Percentiles rank a stretch among this genome's conserved stretches.
phyloP scores from a whole-genome alignment of 2,329 filamentous ascomycete genomes.

The Knufia petricola region DNA sequence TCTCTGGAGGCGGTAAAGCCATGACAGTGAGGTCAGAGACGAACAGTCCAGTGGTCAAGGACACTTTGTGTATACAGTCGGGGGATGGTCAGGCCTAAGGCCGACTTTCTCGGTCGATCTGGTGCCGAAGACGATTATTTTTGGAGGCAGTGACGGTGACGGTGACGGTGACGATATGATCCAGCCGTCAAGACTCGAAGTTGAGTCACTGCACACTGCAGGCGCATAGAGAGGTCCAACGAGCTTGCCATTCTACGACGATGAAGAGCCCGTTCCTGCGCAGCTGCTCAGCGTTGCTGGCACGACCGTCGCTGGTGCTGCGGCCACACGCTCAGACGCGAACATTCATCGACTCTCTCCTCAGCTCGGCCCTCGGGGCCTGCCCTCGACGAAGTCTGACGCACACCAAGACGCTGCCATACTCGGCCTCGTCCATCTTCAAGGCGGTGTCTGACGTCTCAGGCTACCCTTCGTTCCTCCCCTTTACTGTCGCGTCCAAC shows the following conservation, averaged over 20 bases:
- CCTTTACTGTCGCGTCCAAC: slow-evolving; percentile 69
- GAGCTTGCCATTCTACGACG: background rate
- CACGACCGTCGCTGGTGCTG: background rate
- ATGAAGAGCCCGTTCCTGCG: background rate
- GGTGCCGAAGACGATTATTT: background rate
- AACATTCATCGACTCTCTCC: slow-evolving; percentile 19
- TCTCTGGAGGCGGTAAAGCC: slow-evolving; percentile 62
- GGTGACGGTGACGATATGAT: slow-evolving; percentile 1
- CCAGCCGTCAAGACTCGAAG: too few relatives aligned
- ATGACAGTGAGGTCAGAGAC: background rate
- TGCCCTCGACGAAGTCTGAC: slow-evolving; percentile 51
- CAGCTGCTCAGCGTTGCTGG: background rate
- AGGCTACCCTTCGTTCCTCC: slow-evolving; percentile 78
- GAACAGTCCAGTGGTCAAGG: background rate
- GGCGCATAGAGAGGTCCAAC: too few relatives aligned
- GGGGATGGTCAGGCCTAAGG: background rate
- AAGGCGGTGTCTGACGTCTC: slow-evolving; percentile 78
- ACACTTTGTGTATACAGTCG: background rate
- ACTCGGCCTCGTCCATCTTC: slow-evolving; percentile 63
- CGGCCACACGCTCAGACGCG: slow-evolving; percentile 11
- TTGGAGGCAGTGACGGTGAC: too few relatives aligned
- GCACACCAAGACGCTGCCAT: slow-evolving; percentile 67
- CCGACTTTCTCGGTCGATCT: background rate
- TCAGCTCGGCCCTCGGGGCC: slow-evolving; percentile 19
- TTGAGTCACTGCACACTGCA: too few relatives aligned